These are phyloP conservation scores for Centella asiatica DNA, from an alignment of 129 eudicot genomes.

Conservation along the genomic window DNA sequence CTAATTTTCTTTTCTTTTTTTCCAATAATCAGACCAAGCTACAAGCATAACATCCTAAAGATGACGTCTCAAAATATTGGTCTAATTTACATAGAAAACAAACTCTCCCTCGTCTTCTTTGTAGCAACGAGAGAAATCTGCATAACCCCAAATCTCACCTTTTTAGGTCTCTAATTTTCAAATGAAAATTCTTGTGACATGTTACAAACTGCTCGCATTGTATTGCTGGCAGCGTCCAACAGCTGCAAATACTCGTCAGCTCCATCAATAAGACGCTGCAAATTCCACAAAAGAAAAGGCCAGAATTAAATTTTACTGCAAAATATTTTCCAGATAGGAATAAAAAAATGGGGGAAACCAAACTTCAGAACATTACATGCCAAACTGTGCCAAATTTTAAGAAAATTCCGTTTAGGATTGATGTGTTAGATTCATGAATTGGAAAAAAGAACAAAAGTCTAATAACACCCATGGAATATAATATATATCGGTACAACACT, in stretches of 20 bases:
- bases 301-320: background rate
- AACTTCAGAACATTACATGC: no score
- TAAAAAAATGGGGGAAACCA: background rate
- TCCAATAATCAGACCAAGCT: no score
- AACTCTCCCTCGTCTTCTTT: background rate
- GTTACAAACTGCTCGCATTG: conserved; percentile 69
- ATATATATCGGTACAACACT: background rate
- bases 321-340: background rate
- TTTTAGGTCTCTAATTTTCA: conserved; percentile 24
- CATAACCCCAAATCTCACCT: conserved; percentile 1
- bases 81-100: no score
- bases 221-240: conserved; percentile 69
- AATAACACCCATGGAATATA: background rate
- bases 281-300: conserved; percentile 19
- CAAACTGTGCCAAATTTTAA: no score
- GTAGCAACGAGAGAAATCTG: background rate
- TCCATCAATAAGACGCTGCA: conserved; percentile 88
- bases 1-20: no score
- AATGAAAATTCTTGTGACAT: conserved; percentile 50
- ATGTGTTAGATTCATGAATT: no score
- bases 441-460: no score
- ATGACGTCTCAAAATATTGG: no score
- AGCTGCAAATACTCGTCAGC: conserved; percentile 96
- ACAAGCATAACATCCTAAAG: no score
- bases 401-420: no score